phyloP scores from a whole-genome alignment of 331 rosid genomes.

The Rosa hybrid region DNA sequence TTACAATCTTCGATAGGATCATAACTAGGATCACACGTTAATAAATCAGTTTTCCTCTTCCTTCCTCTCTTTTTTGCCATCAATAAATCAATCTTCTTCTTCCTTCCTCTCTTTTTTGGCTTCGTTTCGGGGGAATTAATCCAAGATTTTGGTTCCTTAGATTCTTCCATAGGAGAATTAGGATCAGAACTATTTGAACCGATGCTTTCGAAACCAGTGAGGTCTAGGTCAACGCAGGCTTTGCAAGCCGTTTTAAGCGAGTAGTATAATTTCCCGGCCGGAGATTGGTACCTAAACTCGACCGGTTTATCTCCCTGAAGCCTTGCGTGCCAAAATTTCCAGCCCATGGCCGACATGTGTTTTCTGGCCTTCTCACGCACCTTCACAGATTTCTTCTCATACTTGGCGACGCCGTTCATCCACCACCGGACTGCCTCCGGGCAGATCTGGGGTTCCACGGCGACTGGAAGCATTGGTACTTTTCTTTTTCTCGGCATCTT shows the following conservation, averaged over 20 bases:
- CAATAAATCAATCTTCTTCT: background rate
- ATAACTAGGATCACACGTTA: background rate
- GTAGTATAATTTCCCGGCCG: conserved; percentile 40
- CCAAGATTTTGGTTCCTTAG: background rate
- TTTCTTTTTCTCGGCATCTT: background rate
- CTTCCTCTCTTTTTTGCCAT: background rate
- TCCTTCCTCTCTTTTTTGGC: background rate
- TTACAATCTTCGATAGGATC: background rate
- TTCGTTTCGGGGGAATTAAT: background rate
- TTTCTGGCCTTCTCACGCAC: conserved; percentile 37
- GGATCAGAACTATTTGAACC: conserved; percentile 8
- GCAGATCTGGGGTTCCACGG: conserved; percentile 19
- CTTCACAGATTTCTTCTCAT: background rate
- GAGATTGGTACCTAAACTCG: conserved; percentile 61
- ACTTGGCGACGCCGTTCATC: background rate
- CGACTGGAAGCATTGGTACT: background rate
- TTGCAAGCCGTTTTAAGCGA: conserved; percentile 64
- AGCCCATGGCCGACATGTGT: conserved; percentile 53
- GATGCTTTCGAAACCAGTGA: background rate
- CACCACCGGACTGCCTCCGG: conserved; percentile 58
- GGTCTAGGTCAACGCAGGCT: conserved; percentile 30
- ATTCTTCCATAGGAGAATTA: background rate
- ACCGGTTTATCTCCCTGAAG: conserved; percentile 14
- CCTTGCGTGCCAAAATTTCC: conserved; percentile 37
- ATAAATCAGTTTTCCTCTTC: background rate